Percentiles rank a stretch among this genome's conserved stretches.
Conservation (phyloP, 768 basidiomycete species). For the Lentinula detonsa region DNA sequence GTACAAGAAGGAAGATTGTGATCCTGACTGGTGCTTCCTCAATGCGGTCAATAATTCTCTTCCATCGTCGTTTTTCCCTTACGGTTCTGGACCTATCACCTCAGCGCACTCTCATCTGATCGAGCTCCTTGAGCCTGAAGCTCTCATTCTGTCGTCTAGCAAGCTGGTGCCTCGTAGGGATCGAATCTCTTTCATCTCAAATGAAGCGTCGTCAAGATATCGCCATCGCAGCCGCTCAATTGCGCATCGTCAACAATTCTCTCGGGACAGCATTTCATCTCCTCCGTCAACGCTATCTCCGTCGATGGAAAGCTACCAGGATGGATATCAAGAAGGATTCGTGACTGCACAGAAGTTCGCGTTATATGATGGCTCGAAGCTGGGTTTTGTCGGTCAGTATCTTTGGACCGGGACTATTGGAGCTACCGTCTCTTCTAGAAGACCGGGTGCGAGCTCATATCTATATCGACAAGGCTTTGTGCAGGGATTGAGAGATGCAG, state of each 20-base stretch:
- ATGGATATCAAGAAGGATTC: slow-evolving; percentile 59
- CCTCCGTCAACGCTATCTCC: slow-evolving; percentile 12
- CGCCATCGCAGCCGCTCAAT: neutral
- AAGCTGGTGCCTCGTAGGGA: slow-evolving; percentile 5
- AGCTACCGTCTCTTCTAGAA: slow-evolving; percentile 18
- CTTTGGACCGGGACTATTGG: slow-evolving; percentile 42
- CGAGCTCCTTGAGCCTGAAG: neutral
- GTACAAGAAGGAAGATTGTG: slow-evolving; percentile 57
- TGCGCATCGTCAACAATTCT: neutral
- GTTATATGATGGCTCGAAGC: slow-evolving; percentile 34
- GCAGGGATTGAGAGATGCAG: slow-evolving; percentile 42
- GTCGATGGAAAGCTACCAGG: slow-evolving; percentile 8
- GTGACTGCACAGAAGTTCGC: slow-evolving; percentile 52
- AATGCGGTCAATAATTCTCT: slow-evolving; percentile 50
- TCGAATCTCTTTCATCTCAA: neutral
- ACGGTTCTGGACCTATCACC: slow-evolving; percentile 14
- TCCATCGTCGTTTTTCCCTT: slow-evolving; percentile 54
- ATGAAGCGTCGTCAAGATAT: neutral
- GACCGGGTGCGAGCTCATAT: slow-evolving; percentile 30
- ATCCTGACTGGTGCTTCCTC: slow-evolving; percentile 66
- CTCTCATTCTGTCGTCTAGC: neutral
- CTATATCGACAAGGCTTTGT: slow-evolving; percentile 41
- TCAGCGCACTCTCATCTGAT: neutral
- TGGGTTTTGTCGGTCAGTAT: slow-evolving; percentile 60
- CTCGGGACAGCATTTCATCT: neutral